Evolutionary conservation across 371 early-diverging fungal species (phyloP).

Genomic region (Mucor irregularis): DNA sequence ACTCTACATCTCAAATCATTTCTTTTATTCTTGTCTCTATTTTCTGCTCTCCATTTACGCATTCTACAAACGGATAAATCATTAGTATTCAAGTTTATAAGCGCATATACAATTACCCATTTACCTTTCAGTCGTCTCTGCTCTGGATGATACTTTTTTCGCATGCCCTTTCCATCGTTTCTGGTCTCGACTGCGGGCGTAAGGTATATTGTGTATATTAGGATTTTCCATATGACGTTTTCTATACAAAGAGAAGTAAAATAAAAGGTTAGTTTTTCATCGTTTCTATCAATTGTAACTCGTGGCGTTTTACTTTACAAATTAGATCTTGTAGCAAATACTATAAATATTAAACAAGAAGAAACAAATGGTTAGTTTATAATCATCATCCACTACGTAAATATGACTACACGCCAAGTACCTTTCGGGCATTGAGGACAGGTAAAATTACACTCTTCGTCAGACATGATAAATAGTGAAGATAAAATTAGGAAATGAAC

Average conservation of each 20-base stretch:
- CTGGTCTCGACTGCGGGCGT: conserved; percentile 55
- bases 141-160: conserved; percentile 52
- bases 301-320: no score
- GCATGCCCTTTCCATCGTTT: conserved; percentile 59
- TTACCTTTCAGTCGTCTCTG: conserved; percentile 55
- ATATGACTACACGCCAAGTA: conserved; percentile 3
- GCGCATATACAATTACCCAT: no score
- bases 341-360: conserved; percentile 18
- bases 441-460: no score
- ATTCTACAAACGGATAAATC: conserved; percentile 33
- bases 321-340: conserved; percentile 53
- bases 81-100: neutral
- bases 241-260: conserved; percentile 10
- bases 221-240: conserved; percentile 44
- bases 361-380: neutral
- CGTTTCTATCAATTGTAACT: neutral
- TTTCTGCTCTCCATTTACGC: conserved; percentile 65
- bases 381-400: neutral
- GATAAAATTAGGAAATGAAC: no score
- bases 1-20: conserved; percentile 74
- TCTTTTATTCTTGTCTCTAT: conserved; percentile 62
- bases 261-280: neutral
- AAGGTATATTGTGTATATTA: conserved; percentile 53
- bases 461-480: no score
- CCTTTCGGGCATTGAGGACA: conserved; percentile 27